phyloP scores from a whole-genome alignment of 345 rosid genomes.

The Anastatica hierochuntica region DNA sequence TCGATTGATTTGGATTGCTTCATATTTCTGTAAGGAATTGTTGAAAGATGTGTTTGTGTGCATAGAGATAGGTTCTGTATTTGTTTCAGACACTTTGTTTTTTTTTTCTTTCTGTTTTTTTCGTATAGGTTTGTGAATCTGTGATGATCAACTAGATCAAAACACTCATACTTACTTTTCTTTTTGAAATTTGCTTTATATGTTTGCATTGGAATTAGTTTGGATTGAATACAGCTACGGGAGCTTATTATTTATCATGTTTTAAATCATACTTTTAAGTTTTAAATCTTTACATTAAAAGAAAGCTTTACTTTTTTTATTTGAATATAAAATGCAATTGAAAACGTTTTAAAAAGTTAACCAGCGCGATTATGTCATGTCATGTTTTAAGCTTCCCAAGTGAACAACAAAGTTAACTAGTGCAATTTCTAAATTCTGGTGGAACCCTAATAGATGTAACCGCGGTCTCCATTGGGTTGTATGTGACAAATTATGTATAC shows the following conservation, averaged over 20 bases:
- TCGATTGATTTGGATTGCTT: slow-evolving; percentile 86
- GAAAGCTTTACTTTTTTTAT: too few species aligned
- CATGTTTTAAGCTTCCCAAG: too few species aligned
- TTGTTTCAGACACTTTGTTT: background rate
- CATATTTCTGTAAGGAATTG: slow-evolving; percentile 50
- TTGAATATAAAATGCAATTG: background rate
- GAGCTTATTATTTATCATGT: background rate
- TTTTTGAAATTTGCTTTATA: background rate
- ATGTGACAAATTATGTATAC: too few species aligned
- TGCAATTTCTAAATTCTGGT: too few species aligned
- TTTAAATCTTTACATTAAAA: background rate
- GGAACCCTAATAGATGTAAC: too few species aligned
- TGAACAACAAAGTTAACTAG: too few species aligned
- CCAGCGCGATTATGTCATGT: too few species aligned
- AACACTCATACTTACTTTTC: slow-evolving; percentile 13
- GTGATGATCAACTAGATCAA: slow-evolving; percentile 24
- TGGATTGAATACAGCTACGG: slow-evolving; percentile 13
- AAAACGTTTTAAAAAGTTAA: too few species aligned
- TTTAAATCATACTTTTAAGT: background rate
- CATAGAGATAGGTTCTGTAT: slow-evolving; percentile 16
- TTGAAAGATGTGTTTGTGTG: background rate
- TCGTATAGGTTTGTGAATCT: slow-evolving; percentile 3
- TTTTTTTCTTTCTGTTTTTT: background rate
- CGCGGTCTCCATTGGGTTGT: too few species aligned
- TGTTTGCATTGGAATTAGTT: slow-evolving; percentile 19